Conservation (phyloP, 441 rosid species). For the Mallotus japonicus region DNA sequence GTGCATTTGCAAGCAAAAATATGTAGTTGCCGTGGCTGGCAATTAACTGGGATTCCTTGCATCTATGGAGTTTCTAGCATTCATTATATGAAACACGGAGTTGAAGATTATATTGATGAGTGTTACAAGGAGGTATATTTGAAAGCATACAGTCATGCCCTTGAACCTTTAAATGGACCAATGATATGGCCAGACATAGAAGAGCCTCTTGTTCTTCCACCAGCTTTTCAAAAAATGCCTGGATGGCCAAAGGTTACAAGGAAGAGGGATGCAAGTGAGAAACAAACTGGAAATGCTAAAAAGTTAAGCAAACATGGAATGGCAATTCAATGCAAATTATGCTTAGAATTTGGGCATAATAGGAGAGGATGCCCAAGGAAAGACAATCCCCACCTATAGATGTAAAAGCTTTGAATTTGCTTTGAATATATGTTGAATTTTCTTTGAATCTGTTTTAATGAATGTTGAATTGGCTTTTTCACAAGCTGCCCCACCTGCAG, state of each 20-base stretch:
- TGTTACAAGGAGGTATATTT: not conserved
- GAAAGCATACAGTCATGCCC: not conserved
- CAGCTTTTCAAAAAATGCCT: not conserved
- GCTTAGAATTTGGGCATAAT: too few species aligned
- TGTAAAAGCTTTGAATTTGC: too few species aligned
- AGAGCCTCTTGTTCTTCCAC: not conserved
- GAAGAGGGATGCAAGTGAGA: not conserved
- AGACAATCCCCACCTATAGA: too few species aligned
- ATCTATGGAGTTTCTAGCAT: not conserved
- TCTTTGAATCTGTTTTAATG: too few species aligned
- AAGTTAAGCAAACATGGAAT: too few species aligned
- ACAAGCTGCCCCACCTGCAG: too few species aligned
- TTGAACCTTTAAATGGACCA: not conserved
- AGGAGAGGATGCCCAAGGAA: too few species aligned
- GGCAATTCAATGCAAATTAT: too few species aligned
- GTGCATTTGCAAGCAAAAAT: not conserved
- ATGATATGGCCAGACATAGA: not conserved
- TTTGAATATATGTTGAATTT: too few species aligned
- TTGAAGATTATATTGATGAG: not conserved
- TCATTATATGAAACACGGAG: not conserved
- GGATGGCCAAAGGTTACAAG: not conserved
- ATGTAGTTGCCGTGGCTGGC: not conserved
- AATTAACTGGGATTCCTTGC: not conserved
- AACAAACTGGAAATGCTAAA: not conserved
- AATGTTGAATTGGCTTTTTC: too few species aligned